Base-by-base conservation (phyloP, 352 stramenopile species). In the Pythium insidiosum region DNA sequence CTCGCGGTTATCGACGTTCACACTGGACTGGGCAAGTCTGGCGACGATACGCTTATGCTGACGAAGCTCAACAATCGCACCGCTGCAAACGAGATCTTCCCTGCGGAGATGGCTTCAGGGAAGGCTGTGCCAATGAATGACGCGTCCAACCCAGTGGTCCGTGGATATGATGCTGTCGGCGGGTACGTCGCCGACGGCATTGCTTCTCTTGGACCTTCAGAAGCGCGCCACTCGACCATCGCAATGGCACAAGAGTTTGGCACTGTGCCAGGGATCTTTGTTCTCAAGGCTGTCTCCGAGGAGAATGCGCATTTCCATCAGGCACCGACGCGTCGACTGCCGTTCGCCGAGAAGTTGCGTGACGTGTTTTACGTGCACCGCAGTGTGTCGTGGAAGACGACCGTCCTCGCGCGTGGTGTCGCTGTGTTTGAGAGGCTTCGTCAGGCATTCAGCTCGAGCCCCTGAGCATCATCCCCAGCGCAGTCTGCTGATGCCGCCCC, bases 1-100 rank as follows among this genome's bases (percentile, higher is more conserved):
- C 58, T 88, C 41, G 72, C 53, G 4, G 85, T 96, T 66, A 71
- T 98, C 50, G 90, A 98, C 58, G 85, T 97, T 6, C 92, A 98
- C 57, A 98, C 92, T 1, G 93, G 93, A 4, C 66, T 98, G 22
- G 93, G 90, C 4, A 47, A 66, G 11, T 35, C 63, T 24, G 79
- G 73, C 19, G 46, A 53, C 26, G 51, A 59, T 20, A 86, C 70
- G 28, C 52, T 86, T 3, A 57, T 86, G 42, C 38, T 83, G 10
- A 57, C 65, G 4, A 45, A 21, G 1, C 31, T 20, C 2, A 55
- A 39, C 9, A 38, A 59, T 7, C 5, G 36, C 6, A 26, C 33
- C 15, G 7, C 23, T 1, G 24, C 37, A 5, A n/a, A 47, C 20
- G 18, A 20, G 18, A 45, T 75, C 36, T 72, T 69, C 29, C 9